Evolutionary conservation across 257 asterid species (phyloP), one percentile per base, ranked within the genome.

Genomic region (Nicotiana sylvestris): DNA sequence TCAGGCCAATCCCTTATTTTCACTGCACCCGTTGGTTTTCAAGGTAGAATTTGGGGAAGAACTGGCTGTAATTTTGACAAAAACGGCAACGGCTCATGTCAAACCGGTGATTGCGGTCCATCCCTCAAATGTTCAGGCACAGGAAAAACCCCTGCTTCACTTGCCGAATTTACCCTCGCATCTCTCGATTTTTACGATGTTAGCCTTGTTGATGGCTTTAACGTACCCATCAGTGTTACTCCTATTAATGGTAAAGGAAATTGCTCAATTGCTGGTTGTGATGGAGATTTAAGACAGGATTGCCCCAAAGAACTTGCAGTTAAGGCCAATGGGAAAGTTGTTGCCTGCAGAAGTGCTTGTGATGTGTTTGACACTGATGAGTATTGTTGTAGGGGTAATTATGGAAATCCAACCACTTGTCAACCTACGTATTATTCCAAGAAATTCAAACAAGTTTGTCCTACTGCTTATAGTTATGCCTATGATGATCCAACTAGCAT

Each of bases 151-250:
- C 99, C 99, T 0, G 92, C 97, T 4, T 83, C 99, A 0, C 91
- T 96, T 21, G 99, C 99, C 16, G 99, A 96, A 86, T 89, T 96
- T 84, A 96, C 99, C 56, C 89, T 96, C 6, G 91, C 93, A 1
- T 8, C 84, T 0, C 60, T 58, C 2, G 96, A 96, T 84, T 96
- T 88, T 85, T 96, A 96, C 82, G 99, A 96, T 68, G 98, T 96
- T 27, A 96, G 99, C 85, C 92, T 94, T 0, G 99, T 96, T 0
- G 99, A 96, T 66, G 99, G 99, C 29, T 95, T 91, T 88, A 95
- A 95, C 85, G 56, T 94, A 85, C 99, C 99, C 0, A 0, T 96
- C 0, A 84, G 81, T 0, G 97, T 96, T 84, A 94, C 86, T 15
- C 97, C 99, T 0, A 60, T 96, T 30, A 92, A 94, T 58, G 94